phyloP scores from a whole-genome alignment of 208 protist genomes.

The Perkinsela sp. region DNA sequence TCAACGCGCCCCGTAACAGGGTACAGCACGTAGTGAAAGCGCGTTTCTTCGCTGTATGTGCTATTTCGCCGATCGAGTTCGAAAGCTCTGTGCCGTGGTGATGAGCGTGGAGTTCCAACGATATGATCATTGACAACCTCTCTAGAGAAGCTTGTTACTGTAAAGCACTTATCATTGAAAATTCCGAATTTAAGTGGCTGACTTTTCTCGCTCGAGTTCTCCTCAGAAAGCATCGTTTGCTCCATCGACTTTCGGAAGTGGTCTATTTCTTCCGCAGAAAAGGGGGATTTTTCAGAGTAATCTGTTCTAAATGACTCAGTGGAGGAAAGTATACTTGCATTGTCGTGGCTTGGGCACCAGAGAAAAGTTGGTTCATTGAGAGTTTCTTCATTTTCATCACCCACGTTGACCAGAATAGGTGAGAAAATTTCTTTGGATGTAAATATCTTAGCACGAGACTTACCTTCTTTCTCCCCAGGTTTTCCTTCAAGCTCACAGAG shows the following conservation, averaged over 20 bases:
- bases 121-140: not conserved
- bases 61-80: not conserved
- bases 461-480: not conserved
- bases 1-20: not conserved
- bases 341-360: not conserved
- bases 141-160: not conserved
- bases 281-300: not conserved
- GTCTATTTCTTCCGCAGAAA: not conserved
- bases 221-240: not conserved
- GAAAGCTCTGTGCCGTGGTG: not conserved
- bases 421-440: not conserved
- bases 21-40: not conserved
- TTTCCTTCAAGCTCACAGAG: not conserved
- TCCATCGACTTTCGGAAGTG: not conserved
- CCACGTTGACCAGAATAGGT: not conserved
- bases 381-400: not conserved
- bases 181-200: not conserved
- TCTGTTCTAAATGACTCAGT: slow-evolving; percentile 1
- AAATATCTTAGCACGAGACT: not conserved
- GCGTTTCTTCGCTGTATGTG: not conserved
- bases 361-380: not conserved
- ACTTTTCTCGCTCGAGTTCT: not conserved
- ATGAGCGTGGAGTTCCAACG: not conserved
- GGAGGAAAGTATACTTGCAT: not conserved
- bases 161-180: not conserved